Evolutionary conservation across 139 green algal genomes (phyloP), one percentile per base, ranked within the genome.

Genomic region (Edaphochlamys debaryana): DNA sequence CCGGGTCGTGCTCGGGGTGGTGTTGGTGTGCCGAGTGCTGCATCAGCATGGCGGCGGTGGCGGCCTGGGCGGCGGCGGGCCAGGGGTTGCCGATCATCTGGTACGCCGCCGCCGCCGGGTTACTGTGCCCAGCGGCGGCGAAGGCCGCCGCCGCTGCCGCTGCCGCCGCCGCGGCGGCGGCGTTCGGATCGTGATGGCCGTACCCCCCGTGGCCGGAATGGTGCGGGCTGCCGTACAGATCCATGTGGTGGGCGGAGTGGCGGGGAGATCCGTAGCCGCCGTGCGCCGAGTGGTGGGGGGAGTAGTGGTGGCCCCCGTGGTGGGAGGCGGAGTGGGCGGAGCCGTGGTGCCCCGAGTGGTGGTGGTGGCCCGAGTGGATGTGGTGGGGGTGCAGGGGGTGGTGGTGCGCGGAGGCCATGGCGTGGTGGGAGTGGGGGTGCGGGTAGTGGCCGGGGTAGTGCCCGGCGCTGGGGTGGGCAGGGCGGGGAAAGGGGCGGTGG

Each of bases 51-150:
- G 73, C 73, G 0, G 73, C 73, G 11, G 67, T 36, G 1, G 73
- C 73, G 25, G 73, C 73, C 13, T 38, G 56, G 8, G 73, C 73
- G 9, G 73, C 73, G 1, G 73, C 73, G 5, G 73, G 75, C 60
- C 40, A 72, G n/a, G 60, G 60, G 30, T 81, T 81, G 9, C 27
- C 75, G 30, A 81, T 71, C 75, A 81, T 81, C 27, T 40, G 40
- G 30, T 72, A 81, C 20, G 75, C 75, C 22, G 56, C 19, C 19
- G 23, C 19, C 56, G 56, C 56, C 19, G 19, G 19, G 56, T 29
- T 25, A n/a, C n/a, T n/a, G 22, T 63, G 56, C 23, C 2, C 20
- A 25, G n/a, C 25, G 38, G 42, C 52, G 8, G 58, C 56, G 38
- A 56, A 56, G 7, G 73, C 73, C 15, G 37, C 40, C 27, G 60